A percentile compares a stretch with the other conserved stretches of the same genome.
phyloP scores from a whole-genome alignment of 1,284 basidiomycete species.

The Kwoniella shivajii region DNA sequence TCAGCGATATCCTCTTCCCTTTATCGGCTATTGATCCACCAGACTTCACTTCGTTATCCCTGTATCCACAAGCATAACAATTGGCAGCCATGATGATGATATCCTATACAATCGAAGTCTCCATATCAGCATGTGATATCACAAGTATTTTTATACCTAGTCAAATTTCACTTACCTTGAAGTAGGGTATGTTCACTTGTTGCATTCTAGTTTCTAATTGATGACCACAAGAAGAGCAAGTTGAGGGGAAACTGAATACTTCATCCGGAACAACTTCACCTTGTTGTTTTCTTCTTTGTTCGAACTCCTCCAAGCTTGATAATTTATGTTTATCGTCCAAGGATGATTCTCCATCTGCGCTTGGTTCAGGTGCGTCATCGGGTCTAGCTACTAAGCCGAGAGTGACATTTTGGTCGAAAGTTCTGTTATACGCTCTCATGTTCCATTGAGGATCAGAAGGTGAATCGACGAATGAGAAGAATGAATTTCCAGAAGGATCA shows the following conservation, averaged over 20 bases:
- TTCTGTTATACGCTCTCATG: slow-evolving; percentile 81
- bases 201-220: slow-evolving; percentile 89
- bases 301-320: slow-evolving; percentile 49
- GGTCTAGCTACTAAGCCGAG: slow-evolving; percentile 66
- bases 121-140: neutral
- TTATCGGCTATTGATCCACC: slow-evolving; percentile 82
- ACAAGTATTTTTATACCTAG: neutral
- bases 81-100: slow-evolving; percentile 99
- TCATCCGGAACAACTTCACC: slow-evolving; percentile 68
- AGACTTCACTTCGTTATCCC: slow-evolving; percentile 97
- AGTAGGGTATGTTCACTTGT: slow-evolving; percentile 95
- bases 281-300: slow-evolving; percentile 45
- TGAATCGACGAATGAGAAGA: slow-evolving; percentile 79
- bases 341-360: slow-evolving; percentile 40
- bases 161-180: slow-evolving; percentile 67
- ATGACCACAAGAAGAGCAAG: slow-evolving; percentile 86
- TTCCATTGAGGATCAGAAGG: slow-evolving; percentile 91
- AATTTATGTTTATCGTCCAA: slow-evolving; percentile 58
- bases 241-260: slow-evolving; percentile 83
- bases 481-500: slow-evolving; percentile 94
- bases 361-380: slow-evolving; percentile 37
- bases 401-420: slow-evolving; percentile 77
- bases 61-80: slow-evolving; percentile 90
- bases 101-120: slow-evolving; percentile 61
- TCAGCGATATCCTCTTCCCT: slow-evolving; percentile 85